Conservation (phyloP, 2,329 filamentous ascomycete genomes). For the Colletotrichum godetiae region DNA sequence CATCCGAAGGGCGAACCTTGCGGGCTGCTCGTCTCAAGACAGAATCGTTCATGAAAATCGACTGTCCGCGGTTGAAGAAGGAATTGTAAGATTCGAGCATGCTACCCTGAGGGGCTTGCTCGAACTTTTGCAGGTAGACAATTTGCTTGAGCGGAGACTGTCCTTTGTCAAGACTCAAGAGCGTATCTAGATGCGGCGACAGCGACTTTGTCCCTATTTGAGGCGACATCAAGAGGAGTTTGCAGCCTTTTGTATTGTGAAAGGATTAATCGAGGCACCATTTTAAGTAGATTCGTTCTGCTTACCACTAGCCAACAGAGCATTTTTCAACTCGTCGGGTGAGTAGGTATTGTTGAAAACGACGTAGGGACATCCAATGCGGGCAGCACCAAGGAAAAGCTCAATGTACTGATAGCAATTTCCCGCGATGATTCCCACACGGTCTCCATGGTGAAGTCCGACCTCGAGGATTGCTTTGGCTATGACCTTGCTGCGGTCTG, state of each 20-base stretch:
- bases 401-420: neutral
- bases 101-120: neutral
- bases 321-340: neutral
- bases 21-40: constrained; percentile 54
- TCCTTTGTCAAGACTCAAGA: neutral
- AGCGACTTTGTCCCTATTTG: neutral
- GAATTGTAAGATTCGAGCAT: neutral
- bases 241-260: neutral
- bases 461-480: neutral
- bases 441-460: neutral
- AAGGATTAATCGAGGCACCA: too few relatives aligned
- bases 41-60: neutral
- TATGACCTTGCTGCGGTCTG: neutral
- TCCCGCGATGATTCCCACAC: neutral
- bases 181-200: neutral
- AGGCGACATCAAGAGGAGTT: neutral
- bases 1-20: neutral
- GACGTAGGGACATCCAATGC: neutral
- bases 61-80: neutral
- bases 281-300: too few relatives aligned
- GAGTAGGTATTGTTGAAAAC: neutral
- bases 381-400: neutral
- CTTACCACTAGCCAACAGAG: neutral
- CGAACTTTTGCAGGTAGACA: too few relatives aligned
- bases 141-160: too few relatives aligned